A percentile compares a stretch with the other conserved stretches of the same genome.
These are phyloP conservation scores for Venturia nashicola DNA, from an alignment of 2,329 filamentous ascomycete species.

Conservation along the genomic window DNA sequence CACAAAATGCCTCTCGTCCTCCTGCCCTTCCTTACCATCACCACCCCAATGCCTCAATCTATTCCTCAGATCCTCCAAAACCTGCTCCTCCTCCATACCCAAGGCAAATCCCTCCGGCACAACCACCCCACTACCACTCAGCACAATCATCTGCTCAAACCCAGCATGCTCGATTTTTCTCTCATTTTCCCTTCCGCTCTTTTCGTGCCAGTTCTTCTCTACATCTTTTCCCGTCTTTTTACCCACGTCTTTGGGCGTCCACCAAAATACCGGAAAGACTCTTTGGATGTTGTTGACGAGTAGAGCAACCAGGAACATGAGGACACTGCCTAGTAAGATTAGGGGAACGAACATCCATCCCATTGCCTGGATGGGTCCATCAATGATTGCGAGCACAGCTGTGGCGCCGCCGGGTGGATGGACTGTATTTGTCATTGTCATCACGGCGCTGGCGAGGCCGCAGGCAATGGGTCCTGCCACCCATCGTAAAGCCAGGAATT, in stretches of 20 bases:
- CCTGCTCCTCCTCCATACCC: slow-evolving; percentile 21
- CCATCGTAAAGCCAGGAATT: slow-evolving; percentile 29
- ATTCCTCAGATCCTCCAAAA: slow-evolving; percentile 24
- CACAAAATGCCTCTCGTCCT: not conserved
- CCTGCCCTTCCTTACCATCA: not conserved
- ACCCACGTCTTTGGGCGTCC: slow-evolving; percentile 29
- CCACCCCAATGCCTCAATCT: slow-evolving; percentile 15
- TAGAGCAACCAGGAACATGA: slow-evolving; percentile 31
- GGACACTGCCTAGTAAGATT: slow-evolving; percentile 26
- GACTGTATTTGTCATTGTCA: slow-evolving; percentile 35
- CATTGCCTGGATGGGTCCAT: slow-evolving; percentile 27
- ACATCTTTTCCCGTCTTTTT: slow-evolving; percentile 11
- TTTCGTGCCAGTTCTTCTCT: slow-evolving; percentile 16
- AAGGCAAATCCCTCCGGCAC: slow-evolving; percentile 25
- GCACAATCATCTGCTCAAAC: slow-evolving; percentile 16
- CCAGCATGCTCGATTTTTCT: slow-evolving; percentile 5
- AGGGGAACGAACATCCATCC: slow-evolving; percentile 34
- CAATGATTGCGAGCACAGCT: slow-evolving; percentile 32
- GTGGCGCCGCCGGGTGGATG: slow-evolving; percentile 40
- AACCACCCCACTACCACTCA: slow-evolving; percentile 19
- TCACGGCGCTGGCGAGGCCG: slow-evolving; percentile 29
- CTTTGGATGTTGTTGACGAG: slow-evolving; percentile 35
- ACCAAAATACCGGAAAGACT: slow-evolving; percentile 37
- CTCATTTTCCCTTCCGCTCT: slow-evolving; percentile 15
- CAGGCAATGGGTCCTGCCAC: slow-evolving; percentile 32